Base-by-base conservation (phyloP, 768 basidiomycete genomes). In the Postia placenta region DNA sequence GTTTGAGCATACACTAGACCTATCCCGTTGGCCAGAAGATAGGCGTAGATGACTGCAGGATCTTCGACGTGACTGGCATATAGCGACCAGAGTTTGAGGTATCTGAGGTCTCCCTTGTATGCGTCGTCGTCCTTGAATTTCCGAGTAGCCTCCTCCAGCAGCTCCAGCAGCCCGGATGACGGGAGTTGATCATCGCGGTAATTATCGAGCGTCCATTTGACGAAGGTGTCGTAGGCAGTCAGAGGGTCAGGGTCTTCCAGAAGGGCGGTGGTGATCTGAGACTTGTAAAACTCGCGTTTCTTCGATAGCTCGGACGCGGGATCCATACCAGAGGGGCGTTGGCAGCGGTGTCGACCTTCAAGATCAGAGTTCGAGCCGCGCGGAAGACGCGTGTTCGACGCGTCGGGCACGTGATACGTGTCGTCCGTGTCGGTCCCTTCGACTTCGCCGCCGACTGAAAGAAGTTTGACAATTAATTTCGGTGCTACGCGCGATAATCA, bases 61-160 rank as follows among this genome's bases (percentile, higher is more conserved):
- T 80, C 77, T 58, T 92, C 85, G 47, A 91, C 79, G 59, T 87
- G 78, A 47, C 80, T 80, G 9, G 93, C 86, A 64, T 95, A 93
- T 42, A 87, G 74, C 19, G 84, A 78, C 96, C 96, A 99, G 17
- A 97, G 66, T 63, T 92, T 90, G 42, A 97, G 74, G 67, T 97
- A 96, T 36, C 95, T 79, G 44, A 92, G 68, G 71, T 98, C 94
- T 45, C 81, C 82, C 64, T 81, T 85, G 67, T 96, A 98, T 12
- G 81, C 68, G n/a, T 77, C 71, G 63, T 98, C 95, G 23, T 80
- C 75, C 55, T 85, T 80, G 66, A 97, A 96, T 48, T 80, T 79
- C 25, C 80, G 69, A 2, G 92, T 92, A 1, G 87, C 83, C 59
- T 91, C 83, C 57, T 94, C 89, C 15, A 99, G 73, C 5, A 97